Percentiles rank a stretch among this genome's conserved stretches.
phyloP scores from a whole-genome alignment of 2,329 filamentous ascomycete genomes.

The Epichloe festucae region DNA sequence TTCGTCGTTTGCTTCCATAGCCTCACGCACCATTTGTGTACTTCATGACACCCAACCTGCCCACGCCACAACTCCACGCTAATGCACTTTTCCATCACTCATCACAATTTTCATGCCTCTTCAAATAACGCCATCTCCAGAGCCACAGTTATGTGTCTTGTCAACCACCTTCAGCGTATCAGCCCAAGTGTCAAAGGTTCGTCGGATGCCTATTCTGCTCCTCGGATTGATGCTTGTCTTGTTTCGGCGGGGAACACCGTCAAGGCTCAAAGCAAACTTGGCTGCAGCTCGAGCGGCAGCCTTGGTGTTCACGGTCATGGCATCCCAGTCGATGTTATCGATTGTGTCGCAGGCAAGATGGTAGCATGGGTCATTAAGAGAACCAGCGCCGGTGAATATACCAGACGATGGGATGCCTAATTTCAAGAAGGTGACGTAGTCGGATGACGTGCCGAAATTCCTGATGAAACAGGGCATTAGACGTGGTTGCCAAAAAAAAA shows the following conservation, averaged over 20 bases:
- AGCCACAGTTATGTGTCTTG: slow-evolving; percentile 18
- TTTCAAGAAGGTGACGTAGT: slow-evolving; percentile 25
- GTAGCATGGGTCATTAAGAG: slow-evolving; percentile 23
- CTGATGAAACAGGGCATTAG: slow-evolving; percentile 3
- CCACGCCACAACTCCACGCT: neutral
- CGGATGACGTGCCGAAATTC: slow-evolving; percentile 21
- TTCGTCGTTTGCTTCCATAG: no score
- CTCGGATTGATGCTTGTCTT: slow-evolving; percentile 16
- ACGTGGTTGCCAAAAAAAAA: neutral
- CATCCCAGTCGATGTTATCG: slow-evolving; percentile 28
- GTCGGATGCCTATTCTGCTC: slow-evolving; percentile 13
- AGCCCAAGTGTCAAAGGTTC: slow-evolving; percentile 15
- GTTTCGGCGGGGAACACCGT: slow-evolving; percentile 21
- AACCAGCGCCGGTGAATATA: slow-evolving; percentile 25
- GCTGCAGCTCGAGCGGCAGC: slow-evolving; percentile 39
- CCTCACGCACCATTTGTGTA: neutral
- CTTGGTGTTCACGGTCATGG: slow-evolving; percentile 25
- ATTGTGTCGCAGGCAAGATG: slow-evolving; percentile 27
- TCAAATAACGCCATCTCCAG: slow-evolving; percentile 8
- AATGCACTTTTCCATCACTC: neutral
- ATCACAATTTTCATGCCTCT: neutral
- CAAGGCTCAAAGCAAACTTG: slow-evolving; percentile 22
- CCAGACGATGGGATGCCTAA: slow-evolving; percentile 24
- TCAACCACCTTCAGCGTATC: slow-evolving; percentile 12
- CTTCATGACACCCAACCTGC: neutral